These are phyloP conservation scores for Hebeloma cylindrosporum DNA, from an alignment of 768 basidiomycete species.

Conservation along the genomic window DNA sequence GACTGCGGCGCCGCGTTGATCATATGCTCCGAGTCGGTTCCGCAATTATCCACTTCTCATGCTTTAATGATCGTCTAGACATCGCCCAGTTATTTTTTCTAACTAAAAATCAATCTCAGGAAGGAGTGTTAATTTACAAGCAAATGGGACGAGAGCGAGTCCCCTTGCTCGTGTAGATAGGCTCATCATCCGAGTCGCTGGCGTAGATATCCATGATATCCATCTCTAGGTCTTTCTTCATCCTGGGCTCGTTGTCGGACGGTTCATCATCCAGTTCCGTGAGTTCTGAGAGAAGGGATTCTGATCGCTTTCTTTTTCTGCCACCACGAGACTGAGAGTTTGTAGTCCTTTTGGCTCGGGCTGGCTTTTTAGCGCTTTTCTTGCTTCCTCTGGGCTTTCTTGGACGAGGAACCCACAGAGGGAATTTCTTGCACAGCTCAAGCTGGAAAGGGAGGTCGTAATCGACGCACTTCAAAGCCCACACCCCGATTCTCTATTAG, in stretches of 20 bases:
- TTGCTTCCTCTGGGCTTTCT: background rate
- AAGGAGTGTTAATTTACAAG: too few species aligned
- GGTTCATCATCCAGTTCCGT: background rate
- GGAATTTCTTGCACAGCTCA: slow-evolving; percentile 27
- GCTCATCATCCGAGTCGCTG: too few species aligned
- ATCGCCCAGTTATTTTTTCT: too few species aligned
- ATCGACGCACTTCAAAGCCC: slow-evolving; percentile 41
- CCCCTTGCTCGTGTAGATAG: background rate
- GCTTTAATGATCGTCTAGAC: background rate
- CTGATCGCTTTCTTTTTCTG: background rate
- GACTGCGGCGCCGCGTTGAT: too few species aligned
- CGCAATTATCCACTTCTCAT: background rate
- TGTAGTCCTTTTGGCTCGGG: too few species aligned
- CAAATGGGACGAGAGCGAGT: background rate
- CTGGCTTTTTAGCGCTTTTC: background rate
- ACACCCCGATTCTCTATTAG: slow-evolving; percentile 32
- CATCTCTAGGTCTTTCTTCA: slow-evolving; percentile 1
- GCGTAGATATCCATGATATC: too few species aligned
- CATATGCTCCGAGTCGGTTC: too few species aligned
- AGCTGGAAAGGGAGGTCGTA: slow-evolving; percentile 39
- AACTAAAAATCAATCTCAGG: too few species aligned
- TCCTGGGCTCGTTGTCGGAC: background rate
- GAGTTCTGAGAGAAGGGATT: background rate
- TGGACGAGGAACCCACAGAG: slow-evolving; percentile 11
- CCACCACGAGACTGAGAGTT: too few species aligned